Conservation (phyloP, 352 stramenopile genomes). For the Thalassiosira livingstoniorum region DNA sequence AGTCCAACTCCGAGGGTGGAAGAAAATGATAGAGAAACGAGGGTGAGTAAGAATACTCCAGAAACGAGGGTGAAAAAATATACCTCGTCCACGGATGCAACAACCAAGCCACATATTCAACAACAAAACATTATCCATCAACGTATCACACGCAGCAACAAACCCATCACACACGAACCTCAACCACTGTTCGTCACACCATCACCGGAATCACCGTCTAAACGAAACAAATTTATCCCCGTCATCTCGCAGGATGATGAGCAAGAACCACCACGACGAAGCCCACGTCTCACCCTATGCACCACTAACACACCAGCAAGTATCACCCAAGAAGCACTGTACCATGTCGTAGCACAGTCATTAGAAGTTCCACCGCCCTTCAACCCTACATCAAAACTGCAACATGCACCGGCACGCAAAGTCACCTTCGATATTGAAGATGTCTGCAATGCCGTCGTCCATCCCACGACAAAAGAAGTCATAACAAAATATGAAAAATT, state of each 20-base stretch:
- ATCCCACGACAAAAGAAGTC: not conserved
- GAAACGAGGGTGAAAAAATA: not conserved
- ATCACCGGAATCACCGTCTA: not conserved
- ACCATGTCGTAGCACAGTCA: not conserved
- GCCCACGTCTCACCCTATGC: not conserved
- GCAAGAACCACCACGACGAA: not conserved
- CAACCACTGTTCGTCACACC: not conserved
- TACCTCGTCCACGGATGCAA: not conserved
- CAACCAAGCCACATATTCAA: not conserved
- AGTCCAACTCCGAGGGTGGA: not conserved
- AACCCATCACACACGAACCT: not conserved
- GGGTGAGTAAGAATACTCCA: not conserved
- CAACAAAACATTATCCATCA: not conserved
- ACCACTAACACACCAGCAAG: not conserved
- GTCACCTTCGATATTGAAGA: not conserved
- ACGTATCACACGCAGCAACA: constrained; percentile 1
- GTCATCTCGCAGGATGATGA: not conserved
- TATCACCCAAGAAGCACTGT: not conserved
- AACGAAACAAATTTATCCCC: not conserved
- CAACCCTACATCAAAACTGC: not conserved
- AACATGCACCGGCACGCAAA: not conserved
- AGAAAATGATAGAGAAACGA: not conserved
- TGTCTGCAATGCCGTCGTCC: not conserved
- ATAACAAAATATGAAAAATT: constrained; percentile 12
- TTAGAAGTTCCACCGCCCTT: not conserved